Evolutionary conservation across 1,139 yeast species (phyloP).

Genomic region (Yamadazyma pseudoaaseri): DNA sequence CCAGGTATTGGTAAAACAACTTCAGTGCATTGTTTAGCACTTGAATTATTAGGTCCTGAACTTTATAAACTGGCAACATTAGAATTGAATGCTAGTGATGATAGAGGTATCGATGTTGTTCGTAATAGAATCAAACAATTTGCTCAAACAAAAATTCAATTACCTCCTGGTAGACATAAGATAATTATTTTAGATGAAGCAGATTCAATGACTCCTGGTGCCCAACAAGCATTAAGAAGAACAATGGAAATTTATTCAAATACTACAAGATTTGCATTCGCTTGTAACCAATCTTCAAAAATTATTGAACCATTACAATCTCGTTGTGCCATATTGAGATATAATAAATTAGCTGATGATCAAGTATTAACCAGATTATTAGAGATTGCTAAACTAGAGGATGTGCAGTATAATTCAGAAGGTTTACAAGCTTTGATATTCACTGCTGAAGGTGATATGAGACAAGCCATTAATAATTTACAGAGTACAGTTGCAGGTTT

Average conservation of each 20-base stretch:
- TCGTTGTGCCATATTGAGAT: conserved; percentile 92
- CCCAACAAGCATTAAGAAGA: conserved; percentile 94
- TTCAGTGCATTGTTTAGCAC: conserved; percentile 85
- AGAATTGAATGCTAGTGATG: conserved; percentile 64
- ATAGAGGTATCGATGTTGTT: conserved; percentile 51
- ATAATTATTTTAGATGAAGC: conserved; percentile 92
- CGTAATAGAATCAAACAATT: conserved; percentile 48
- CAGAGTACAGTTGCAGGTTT: conserved; percentile 96
- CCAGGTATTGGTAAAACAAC: conserved; percentile 99
- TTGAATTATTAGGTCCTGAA: conserved; percentile 70
- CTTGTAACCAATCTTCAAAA: conserved; percentile 91
- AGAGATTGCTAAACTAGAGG: conserved; percentile 68
- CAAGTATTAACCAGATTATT: conserved; percentile 78
- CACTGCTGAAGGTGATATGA: conserved; percentile 98
- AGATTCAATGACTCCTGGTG: conserved; percentile 98
- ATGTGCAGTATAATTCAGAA: conserved; percentile 79
- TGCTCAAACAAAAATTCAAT: conserved; percentile 73
- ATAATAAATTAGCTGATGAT: conserved; percentile 75
- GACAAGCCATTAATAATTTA: conserved; percentile 92
- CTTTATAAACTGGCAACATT: conserved; percentile 78
- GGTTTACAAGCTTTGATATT: conserved; percentile 94
- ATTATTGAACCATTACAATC: conserved; percentile 96
- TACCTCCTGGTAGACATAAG: conserved; percentile 66
- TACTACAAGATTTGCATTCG: conserved; percentile 95
- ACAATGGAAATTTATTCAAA: conserved; percentile 96